Base-by-base conservation (phyloP, 331 rosid genomes). In the Telfairia occidentalis region DNA sequence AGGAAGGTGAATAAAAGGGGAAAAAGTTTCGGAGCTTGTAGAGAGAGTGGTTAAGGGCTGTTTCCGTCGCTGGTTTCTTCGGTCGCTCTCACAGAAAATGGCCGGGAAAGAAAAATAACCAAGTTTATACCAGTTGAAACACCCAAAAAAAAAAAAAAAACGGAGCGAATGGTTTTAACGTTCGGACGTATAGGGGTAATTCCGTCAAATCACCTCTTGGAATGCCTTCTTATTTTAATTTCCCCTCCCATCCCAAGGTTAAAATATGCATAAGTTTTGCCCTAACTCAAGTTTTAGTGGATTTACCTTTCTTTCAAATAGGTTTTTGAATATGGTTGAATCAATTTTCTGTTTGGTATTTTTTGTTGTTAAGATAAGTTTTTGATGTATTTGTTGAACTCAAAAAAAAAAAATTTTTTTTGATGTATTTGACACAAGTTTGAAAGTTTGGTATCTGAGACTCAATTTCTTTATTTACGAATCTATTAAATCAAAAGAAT, bases 151-250 rank as follows among this genome's bases (percentile, higher is more conserved):
- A 24, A 43, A 13, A 66, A 6, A 15, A 13, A 30, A 23, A 66
- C 73, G 34, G 73, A 66, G 38, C 40, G 24, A 38, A 69, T 24
- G 30, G 74, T 69, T 69, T 69, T 69, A 69, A 69, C 74, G 74
- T 69, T 69, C 74, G 74, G 74, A 42, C 52, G n/a, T n/a, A 1
- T 40, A 12, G 52, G 73, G 73, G 52, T 5, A 66, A 11, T 66
- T 66, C 34, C 11, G 73, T 66, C 52, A 11, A 38, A 10, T 66
- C 29, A 2, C 5, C 9, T 21, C 3, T 11, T 21, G 12, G 40
- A 57, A 5, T 66, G 12, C 21, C 11, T 66, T 19, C 52, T 38
- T 38, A 38, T 66, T 66, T 66, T 66, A 66, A 19, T 38, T n/a
- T n/a, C n/a, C n/a, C n/a, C n/a, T n/a, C n/a, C n/a, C 71, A 1